These are phyloP conservation scores for Babesia bovis DNA, from an alignment of 169 alveolate genomes.

Conservation along the genomic window DNA sequence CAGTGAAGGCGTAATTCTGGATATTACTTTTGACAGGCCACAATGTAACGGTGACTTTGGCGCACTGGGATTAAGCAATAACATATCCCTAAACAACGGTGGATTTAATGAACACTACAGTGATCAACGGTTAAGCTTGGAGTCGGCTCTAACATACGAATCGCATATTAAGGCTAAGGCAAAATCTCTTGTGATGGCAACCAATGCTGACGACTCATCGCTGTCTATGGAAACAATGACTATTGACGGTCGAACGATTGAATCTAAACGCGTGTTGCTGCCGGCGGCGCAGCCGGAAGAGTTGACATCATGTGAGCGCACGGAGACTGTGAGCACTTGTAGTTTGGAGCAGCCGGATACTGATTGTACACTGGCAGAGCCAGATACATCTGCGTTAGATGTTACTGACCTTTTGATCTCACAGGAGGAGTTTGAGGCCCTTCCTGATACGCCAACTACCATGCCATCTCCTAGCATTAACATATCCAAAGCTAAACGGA, in stretches of 20 bases:
- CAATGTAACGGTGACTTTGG: background rate
- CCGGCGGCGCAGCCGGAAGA: no score
- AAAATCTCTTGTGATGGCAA: background rate
- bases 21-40: background rate
- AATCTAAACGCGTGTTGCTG: background rate
- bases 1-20: no score
- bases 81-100: background rate
- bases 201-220: background rate
- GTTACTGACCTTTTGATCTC: conserved; percentile 9
- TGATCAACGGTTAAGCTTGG: background rate
- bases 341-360: no score
- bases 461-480: background rate
- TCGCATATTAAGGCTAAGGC: background rate
- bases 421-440: conserved; percentile 18
- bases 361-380: no score
- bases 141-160: background rate
- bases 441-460: background rate
- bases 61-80: background rate
- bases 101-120: background rate
- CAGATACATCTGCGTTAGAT: no score
- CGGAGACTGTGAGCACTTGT: no score
- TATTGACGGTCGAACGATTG: conserved; percentile 4
- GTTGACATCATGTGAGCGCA: no score
- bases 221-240: background rate
- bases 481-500: conserved; percentile 1